These are phyloP conservation scores for Yarrowia bubula DNA, from an alignment of 805 yeast species.

Conservation along the genomic window DNA sequence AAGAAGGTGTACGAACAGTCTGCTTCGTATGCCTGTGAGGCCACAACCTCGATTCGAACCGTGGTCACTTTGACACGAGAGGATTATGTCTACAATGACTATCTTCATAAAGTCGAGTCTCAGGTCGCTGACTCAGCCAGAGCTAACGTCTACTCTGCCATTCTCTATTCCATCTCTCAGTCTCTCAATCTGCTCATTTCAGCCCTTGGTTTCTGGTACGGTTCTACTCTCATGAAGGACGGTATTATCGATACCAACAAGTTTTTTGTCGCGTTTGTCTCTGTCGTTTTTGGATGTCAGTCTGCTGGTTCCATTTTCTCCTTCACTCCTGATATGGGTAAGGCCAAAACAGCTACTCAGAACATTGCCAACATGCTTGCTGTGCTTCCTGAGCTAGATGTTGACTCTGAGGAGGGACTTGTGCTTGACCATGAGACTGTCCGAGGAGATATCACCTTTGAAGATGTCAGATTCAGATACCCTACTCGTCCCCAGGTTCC, in stretches of 20 bases:
- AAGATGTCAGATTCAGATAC: constrained; percentile 62
- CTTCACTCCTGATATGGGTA: constrained; percentile 46
- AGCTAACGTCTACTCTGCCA: constrained; percentile 37
- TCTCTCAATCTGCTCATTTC: constrained; percentile 44
- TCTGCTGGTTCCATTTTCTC: constrained; percentile 44
- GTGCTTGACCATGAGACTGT: constrained; percentile 37
- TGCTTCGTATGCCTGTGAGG: constrained; percentile 44
- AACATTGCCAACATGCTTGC: constrained; percentile 39
- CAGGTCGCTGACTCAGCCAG: constrained; percentile 38
- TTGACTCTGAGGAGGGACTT: constrained; percentile 37
- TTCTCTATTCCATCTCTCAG: constrained; percentile 43
- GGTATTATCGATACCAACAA: constrained; percentile 37
- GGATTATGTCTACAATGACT: constrained; percentile 39
- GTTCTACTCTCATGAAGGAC: constrained; percentile 40
- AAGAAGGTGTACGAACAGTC: constrained; percentile 42
- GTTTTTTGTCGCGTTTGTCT: constrained; percentile 43
- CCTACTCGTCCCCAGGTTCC: constrained; percentile 54
- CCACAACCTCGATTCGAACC: constrained; percentile 43
- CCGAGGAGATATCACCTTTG: constrained; percentile 54
- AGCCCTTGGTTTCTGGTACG: constrained; percentile 47
- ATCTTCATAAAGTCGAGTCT: constrained; percentile 35
- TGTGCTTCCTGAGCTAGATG: constrained; percentile 39
- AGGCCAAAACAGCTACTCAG: constrained; percentile 42
- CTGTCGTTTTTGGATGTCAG: constrained; percentile 45
- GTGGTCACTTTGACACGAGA: constrained; percentile 45